phyloP scores from a whole-genome alignment of 306 rosid species.

The Senna siamea region DNA sequence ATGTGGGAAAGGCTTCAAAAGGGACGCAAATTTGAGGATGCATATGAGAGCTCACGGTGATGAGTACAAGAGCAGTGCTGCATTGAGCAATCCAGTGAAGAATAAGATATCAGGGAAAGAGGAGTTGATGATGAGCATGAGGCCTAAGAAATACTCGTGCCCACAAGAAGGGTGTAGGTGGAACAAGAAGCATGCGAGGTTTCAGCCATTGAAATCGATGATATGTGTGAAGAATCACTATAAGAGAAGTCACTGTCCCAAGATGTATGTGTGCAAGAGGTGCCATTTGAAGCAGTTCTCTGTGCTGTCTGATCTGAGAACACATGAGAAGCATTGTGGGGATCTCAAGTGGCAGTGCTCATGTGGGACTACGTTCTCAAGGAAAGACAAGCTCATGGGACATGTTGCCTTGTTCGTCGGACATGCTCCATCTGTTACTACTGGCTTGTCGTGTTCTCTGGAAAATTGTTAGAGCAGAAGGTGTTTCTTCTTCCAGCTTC shows the following conservation, averaged over 20 bases:
- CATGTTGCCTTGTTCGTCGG: slow-evolving; percentile 84
- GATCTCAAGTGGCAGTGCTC: slow-evolving; percentile 85
- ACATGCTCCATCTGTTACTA: slow-evolving; percentile 50
- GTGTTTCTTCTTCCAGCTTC: too few species aligned
- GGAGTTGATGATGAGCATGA: slow-evolving; percentile 3
- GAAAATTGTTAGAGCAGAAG: slow-evolving; percentile 31
- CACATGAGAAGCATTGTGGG: slow-evolving; percentile 98
- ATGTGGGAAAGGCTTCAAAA: slow-evolving; percentile 92
- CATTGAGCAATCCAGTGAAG: slow-evolving; percentile 74
- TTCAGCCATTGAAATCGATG: slow-evolving; percentile 91
- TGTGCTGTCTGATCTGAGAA: slow-evolving; percentile 83
- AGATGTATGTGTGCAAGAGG: slow-evolving; percentile 91
- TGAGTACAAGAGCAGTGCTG: slow-evolving; percentile 76
- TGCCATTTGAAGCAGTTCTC: slow-evolving; percentile 88
- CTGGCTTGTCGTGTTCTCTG: slow-evolving; percentile 11
- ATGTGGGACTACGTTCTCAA: slow-evolving; percentile 90
- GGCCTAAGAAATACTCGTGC: slow-evolving; percentile 76
- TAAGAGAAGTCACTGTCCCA: slow-evolving; percentile 93
- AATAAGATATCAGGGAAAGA: slow-evolving; percentile 2
- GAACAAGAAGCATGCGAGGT: slow-evolving; percentile 78
- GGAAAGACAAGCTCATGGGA: slow-evolving; percentile 95
- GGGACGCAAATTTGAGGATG: slow-evolving; percentile 93
- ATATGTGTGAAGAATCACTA: slow-evolving; percentile 93
- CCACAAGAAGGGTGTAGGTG: slow-evolving; percentile 95
- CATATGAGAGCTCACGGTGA: slow-evolving; percentile 99